Evolutionary conservation across 1,139 yeast genomes (phyloP), one percentile per base, ranked within the genome.

Genomic region (Meyerozyma carpophila): DNA sequence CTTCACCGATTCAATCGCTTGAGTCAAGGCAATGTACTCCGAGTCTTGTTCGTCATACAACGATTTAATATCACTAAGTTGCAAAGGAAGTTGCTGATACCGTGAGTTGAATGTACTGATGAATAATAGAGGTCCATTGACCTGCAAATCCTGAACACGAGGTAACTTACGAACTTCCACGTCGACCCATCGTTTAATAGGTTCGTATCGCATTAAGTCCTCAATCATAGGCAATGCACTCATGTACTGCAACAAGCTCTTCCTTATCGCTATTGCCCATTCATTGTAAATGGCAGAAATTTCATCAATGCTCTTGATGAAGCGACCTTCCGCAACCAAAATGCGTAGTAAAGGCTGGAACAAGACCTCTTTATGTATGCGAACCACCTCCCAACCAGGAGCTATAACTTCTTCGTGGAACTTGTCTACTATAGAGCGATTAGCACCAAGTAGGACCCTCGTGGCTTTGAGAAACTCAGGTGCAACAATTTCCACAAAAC

Each of bases 81-180:
- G 84, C 36, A 88, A 68, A 1, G 89, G 84, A 44, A 87, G 70
- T 41, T 84, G 79, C 44, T 85, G 89, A 44, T 87, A 72, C 13
- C 94, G 75, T 5, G 89, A 85, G 49, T 85, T 81, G 50, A 87
- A 85, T 0, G 94, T 84, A 53, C 88, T 84, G 52, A 85, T 77
- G 54, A 84, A 84, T 39, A 85, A 59, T 65, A 86, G 52, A 66
- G 84, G 57, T 56, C 81, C 67, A 77, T 79, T 56, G 57, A 83
- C 64, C 59, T 66, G 46, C 75, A 76, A 52, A 63, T 71, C 56
- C 59, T 68, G 53, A 56, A 78, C 61, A 61, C 69, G 55, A 53
- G 65, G 60, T 64, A 78, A 58, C 7, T 48, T 48, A n/a, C 61
- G 43, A 3, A 60, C 52, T n/a, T 75, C 76, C 50, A 70, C 68